Evolutionary conservation across 2,329 filamentous ascomycete genomes (phyloP), one percentile per base, ranked within the genome.

Genomic region (Fusarium verrucosum): DNA sequence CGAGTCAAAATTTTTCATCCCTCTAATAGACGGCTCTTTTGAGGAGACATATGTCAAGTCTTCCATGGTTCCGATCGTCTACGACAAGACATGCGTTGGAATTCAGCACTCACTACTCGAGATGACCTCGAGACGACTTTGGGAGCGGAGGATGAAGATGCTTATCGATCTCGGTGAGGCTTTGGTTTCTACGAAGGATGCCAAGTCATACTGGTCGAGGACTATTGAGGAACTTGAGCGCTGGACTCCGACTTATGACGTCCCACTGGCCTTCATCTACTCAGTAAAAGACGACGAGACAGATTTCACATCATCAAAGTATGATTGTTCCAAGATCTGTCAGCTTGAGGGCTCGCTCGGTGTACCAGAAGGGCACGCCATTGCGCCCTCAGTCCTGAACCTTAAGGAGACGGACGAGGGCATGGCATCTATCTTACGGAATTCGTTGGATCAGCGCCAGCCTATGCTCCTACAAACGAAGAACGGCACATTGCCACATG

Each of bases 401-500:
- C 72, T 83, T 5, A 72, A 73, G 10, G 73, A 74, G 23, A 73
- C 73, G 17, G 74, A 79, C 20, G 67, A 76, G 11, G 77, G 79
- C 2, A 70, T 83, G 8, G 73, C 79, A 1, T 65, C 75, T 10
- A 74, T 76, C 9, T 78, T 83, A 61, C 74, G 77, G 37, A 66
- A 77, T 38, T 79, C 81, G 4, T 46, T 82, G 7, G 62, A 73
- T 16, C 73, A 74, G 8, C 74, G 73, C 7, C 73, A 76, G 8
- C 80, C 81, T 0, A 65, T 82, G 0, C 60, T 82, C 3, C 68
- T 83, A 5, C 78, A 79, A 46, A 78, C 72, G 3, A 76, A 72
- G 17, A 78, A 84, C 56, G 83, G 82, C 8, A 87, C 85, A 32
- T 75, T 92, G 9, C 86, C 89, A 4, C 68, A 79, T 20, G 74